Evolutionary conservation across 768 basidiomycete genomes (phyloP).

Genomic region (Termitomyces sp.): DNA sequence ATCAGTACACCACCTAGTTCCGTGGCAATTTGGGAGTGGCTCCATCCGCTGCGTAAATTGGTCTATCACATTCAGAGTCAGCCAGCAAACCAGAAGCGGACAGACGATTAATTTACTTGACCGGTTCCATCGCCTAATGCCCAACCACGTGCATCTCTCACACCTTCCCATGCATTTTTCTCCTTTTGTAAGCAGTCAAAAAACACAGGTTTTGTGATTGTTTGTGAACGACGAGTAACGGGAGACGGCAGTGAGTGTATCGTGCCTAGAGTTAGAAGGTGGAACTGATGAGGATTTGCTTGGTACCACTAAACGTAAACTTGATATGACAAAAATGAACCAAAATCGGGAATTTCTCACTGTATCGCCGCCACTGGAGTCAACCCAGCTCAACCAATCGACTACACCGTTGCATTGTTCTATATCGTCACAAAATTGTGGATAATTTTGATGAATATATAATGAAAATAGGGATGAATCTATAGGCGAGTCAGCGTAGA

Average conservation of each 20-base stretch:
- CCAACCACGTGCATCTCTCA: constrained; percentile 57
- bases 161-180: constrained; percentile 54
- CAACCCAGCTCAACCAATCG: constrained; percentile 75
- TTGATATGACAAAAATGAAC: neutral
- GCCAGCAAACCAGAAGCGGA: constrained; percentile 4
- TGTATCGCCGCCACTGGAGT: constrained; percentile 59
- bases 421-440: constrained; percentile 73
- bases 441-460: constrained; percentile 93
- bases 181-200: constrained; percentile 60
- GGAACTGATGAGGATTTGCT: constrained; percentile 81
- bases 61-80: constrained; percentile 8
- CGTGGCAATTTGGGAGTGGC: constrained; percentile 39
- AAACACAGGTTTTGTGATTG: constrained; percentile 81
- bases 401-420: constrained; percentile 67
- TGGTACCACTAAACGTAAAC: constrained; percentile 46
- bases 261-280: constrained; percentile 73
- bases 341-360: constrained; percentile 27
- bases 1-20: constrained; percentile 59
- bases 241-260: constrained; percentile 87
- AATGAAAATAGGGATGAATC: constrained; percentile 86
- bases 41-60: constrained; percentile 42
- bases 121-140: constrained; percentile 28
- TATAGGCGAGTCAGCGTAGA: constrained; percentile 84
- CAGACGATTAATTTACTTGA: constrained; percentile 1
- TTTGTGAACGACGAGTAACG: constrained; percentile 73